Evolutionary conservation across 2,329 filamentous ascomycete genomes (phyloP).

Genomic region (Diplocarpon rosae): DNA sequence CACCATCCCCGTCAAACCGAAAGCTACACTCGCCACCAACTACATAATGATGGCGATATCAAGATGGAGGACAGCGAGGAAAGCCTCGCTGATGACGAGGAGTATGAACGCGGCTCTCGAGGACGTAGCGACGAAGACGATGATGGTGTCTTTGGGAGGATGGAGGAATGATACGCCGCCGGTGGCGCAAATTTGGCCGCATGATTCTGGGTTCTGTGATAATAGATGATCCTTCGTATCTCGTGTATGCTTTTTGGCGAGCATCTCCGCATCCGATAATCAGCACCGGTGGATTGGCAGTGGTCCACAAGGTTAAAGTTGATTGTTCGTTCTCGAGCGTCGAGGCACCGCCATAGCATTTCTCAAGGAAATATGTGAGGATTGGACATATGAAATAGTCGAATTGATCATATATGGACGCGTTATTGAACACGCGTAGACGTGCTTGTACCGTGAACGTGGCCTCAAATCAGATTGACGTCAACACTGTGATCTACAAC

Average conservation of each 20-base stretch:
- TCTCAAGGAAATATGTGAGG: slow-evolving; percentile 10
- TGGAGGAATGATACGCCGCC: slow-evolving; percentile 64
- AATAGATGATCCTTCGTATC: slow-evolving; percentile 20
- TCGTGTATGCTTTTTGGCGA: slow-evolving; percentile 38
- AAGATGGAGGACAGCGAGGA: slow-evolving; percentile 58
- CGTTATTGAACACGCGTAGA: slow-evolving; percentile 12
- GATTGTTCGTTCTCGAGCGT: slow-evolving; percentile 50
- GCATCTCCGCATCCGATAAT: slow-evolving; percentile 51
- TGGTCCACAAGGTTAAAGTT: slow-evolving; percentile 56
- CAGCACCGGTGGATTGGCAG: slow-evolving; percentile 51
- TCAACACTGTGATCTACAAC: background rate
- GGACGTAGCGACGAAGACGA: slow-evolving; percentile 78
- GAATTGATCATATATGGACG: slow-evolving; percentile 20
- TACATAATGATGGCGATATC: slow-evolving; percentile 48
- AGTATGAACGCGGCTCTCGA: slow-evolving; percentile 46
- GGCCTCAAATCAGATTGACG: background rate
- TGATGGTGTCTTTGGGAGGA: slow-evolving; percentile 87
- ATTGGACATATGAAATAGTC: slow-evolving; percentile 22
- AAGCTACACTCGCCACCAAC: slow-evolving; percentile 48
- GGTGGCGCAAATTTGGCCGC: background rate
- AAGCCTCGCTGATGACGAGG: slow-evolving; percentile 53
- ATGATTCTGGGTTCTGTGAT: slow-evolving; percentile 7
- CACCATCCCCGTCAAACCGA: slow-evolving; percentile 52
- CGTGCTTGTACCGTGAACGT: background rate
- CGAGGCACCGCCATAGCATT: slow-evolving; percentile 37